phyloP scores from a whole-genome alignment of 2,329 filamentous ascomycete genomes.

The Pseudohalonectria lignicola region DNA sequence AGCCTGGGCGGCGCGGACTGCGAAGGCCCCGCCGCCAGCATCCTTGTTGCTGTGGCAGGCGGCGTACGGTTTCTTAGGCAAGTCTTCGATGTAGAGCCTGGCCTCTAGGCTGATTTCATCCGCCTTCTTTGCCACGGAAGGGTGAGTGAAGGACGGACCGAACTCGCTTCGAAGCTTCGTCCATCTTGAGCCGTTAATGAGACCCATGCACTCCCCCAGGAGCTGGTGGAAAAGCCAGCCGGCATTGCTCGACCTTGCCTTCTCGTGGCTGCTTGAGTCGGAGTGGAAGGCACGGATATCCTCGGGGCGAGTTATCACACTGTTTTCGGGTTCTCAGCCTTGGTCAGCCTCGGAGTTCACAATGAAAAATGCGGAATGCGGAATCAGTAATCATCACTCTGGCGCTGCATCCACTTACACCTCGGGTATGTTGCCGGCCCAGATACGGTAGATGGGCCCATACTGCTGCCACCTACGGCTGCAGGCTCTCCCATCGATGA shows the following conservation, averaged over 20 bases:
- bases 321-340: no score
- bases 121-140: no score
- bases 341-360: no score
- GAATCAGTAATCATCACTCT: not conserved
- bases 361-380: not conserved
- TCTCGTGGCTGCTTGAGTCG: not conserved
- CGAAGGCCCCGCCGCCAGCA: no score
- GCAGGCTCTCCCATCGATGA: not conserved
- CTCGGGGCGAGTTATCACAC: not conserved
- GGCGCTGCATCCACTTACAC: not conserved
- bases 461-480: not conserved
- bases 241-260: not conserved
- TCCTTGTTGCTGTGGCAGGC: no score
- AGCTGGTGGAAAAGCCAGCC: not conserved
- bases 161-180: not conserved
- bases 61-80: no score
- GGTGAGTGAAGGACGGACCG: not conserved
- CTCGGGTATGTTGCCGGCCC: not conserved
- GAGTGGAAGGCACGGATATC: not conserved
- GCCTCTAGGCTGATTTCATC: not conserved
- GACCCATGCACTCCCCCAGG: slow-evolving; percentile 22
- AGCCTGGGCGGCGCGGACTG: not conserved
- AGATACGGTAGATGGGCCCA: not conserved
- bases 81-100: not conserved
- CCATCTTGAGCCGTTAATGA: not conserved